Conservation (phyloP, 164 flowering plant species). For the Vitis cinerea region DNA sequence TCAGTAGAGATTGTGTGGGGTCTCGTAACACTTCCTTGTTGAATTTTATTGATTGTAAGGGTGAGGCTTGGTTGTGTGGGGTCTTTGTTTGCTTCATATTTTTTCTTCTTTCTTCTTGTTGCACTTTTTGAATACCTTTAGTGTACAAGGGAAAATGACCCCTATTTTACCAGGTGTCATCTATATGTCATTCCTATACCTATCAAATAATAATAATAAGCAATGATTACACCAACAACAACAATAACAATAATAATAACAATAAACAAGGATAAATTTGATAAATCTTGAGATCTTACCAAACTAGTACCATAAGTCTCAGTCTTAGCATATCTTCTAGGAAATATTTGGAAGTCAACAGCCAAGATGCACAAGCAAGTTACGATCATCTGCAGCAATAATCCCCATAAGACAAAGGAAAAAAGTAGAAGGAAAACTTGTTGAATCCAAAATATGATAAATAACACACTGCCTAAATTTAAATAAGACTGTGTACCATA, state of each 20-base stretch:
- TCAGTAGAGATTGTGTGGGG: too few relatives aligned
- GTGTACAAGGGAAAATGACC: too few relatives aligned
- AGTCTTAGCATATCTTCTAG: conserved; percentile 90
- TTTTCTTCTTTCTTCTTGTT: too few relatives aligned
- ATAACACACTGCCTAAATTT: background rate
- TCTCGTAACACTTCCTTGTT: too few relatives aligned
- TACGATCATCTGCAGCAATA: conserved; percentile 64
- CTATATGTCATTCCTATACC: background rate
- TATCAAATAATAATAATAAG: background rate
- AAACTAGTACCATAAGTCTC: conserved; percentile 88
- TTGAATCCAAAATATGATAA: conserved; percentile 4
- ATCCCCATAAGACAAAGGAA: conserved; percentile 14
- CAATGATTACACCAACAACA: background rate
- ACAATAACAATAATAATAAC: background rate
- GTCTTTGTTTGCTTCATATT: too few relatives aligned
- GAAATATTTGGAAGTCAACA: conserved; percentile 90
- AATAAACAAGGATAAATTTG: background rate
- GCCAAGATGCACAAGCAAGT: conserved; percentile 90
- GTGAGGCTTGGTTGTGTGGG: too few relatives aligned
- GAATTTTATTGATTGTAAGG: too few relatives aligned
- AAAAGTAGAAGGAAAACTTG: background rate
- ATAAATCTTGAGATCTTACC: conserved; percentile 42
- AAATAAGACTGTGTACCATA: conserved; percentile 42
- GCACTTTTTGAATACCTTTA: too few relatives aligned
- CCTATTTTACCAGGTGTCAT: background rate